A percentile compares a stretch with the other conserved stretches of the same genome.
Conservation (phyloP, 2,329 filamentous ascomycete species). For the Paracoccidioides brasiliensis region DNA sequence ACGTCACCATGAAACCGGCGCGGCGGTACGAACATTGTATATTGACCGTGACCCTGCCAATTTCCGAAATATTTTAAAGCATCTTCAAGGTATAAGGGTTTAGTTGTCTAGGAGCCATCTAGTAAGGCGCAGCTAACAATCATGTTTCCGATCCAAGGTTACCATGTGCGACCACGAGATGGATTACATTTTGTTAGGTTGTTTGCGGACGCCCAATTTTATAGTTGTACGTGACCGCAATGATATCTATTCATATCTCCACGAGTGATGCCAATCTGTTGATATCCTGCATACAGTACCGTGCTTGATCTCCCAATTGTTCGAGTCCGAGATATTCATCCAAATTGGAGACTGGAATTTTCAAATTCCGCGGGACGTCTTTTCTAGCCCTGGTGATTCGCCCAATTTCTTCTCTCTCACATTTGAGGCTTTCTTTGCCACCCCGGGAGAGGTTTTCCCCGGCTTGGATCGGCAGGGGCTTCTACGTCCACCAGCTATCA, state of each 20-base stretch:
- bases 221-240: conserved; percentile 49
- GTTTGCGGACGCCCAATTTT: conserved; percentile 92
- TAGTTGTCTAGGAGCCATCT: background rate
- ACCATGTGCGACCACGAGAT: conserved; percentile 70
- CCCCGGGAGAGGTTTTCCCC: conserved; percentile 68
- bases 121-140: background rate
- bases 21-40: conserved; percentile 64
- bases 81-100: conserved; percentile 54
- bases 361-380: conserved; percentile 77
- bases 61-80: conserved; percentile 77
- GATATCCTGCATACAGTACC: conserved; percentile 49
- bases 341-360: conserved; percentile 79
- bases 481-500: conserved; percentile 73
- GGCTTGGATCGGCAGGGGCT: conserved; percentile 67
- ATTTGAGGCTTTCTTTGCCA: conserved; percentile 76
- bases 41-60: conserved; percentile 87
- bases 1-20: conserved; percentile 45
- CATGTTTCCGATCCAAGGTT: conserved; percentile 38
- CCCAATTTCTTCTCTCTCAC: conserved; percentile 93
- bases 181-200: conserved; percentile 80
- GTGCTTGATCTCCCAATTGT: conserved; percentile 77
- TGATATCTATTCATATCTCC: background rate
- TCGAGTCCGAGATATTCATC: conserved; percentile 84
- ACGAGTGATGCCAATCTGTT: background rate
- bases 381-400: conserved; percentile 73